These are phyloP conservation scores for Calvatia gigantea DNA, from an alignment of 768 basidiomycete species.

Conservation along the genomic window DNA sequence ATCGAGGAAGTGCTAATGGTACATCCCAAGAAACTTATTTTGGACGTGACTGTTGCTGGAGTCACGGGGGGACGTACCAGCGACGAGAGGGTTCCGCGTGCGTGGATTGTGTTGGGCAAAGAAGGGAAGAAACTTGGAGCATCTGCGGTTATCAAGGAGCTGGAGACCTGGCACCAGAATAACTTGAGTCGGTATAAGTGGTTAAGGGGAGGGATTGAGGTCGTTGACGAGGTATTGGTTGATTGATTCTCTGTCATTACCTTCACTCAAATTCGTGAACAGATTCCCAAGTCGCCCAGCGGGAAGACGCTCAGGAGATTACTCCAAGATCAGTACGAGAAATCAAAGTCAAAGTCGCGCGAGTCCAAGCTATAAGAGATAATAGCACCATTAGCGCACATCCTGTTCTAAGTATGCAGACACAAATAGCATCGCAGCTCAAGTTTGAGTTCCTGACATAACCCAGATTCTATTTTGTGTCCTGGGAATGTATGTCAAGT, in stretches of 20 bases:
- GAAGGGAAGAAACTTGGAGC: constrained; percentile 48
- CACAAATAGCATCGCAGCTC: not conserved
- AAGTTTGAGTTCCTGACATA: too few species aligned
- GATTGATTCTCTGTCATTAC: not conserved
- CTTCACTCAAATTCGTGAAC: not conserved
- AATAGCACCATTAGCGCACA: not conserved
- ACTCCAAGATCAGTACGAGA: constrained; percentile 57
- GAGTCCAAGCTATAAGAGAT: constrained; percentile 29
- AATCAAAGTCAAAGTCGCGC: constrained; percentile 18
- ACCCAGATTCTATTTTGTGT: too few species aligned
- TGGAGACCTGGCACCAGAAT: constrained; percentile 60
- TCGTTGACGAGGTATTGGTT: constrained; percentile 55
- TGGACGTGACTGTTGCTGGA: constrained; percentile 68
- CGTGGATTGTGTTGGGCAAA: constrained; percentile 68
- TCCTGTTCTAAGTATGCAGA: not conserved
- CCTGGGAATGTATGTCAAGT: too few species aligned
- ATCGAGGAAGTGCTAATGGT: constrained; percentile 65
- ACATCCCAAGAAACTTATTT: constrained; percentile 60
- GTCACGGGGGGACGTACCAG: constrained; percentile 64
- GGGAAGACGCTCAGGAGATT: constrained; percentile 65
- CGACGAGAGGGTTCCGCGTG: constrained; percentile 72
- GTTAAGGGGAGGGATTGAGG: constrained; percentile 67
- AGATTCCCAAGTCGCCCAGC: constrained; percentile 73
- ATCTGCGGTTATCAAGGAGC: constrained; percentile 33
- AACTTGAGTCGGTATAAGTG: constrained; percentile 73